These are phyloP conservation scores for Diaporthe citrichinensis DNA, from an alignment of 2,329 filamentous ascomycete genomes.

Conservation along the genomic window DNA sequence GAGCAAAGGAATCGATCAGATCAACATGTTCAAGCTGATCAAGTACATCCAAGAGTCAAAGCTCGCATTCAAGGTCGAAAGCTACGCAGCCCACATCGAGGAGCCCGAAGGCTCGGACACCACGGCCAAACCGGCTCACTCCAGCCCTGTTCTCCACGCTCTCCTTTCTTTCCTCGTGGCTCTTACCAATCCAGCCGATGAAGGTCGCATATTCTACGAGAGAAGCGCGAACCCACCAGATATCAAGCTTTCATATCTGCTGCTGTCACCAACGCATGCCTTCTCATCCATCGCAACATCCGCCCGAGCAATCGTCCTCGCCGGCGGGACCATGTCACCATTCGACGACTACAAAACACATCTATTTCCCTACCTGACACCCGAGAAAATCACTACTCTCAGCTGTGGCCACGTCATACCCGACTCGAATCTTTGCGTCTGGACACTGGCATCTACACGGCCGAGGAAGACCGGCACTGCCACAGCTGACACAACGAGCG, in stretches of 20 bases:
- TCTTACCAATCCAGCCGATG: constrained; percentile 86
- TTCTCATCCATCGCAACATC: constrained; percentile 90
- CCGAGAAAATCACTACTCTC: constrained; percentile 78
- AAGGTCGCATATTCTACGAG: constrained; percentile 76
- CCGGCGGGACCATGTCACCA: constrained; percentile 97
- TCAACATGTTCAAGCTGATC: constrained; percentile 92
- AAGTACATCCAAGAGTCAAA: constrained; percentile 93
- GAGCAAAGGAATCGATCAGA: constrained; percentile 91
- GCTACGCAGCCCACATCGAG: constrained; percentile 79
- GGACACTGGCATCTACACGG: constrained; percentile 70
- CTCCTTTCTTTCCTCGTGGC: constrained; percentile 78
- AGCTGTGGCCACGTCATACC: constrained; percentile 98
- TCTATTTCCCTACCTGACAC: constrained; percentile 81
- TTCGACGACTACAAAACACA: constrained; percentile 92
- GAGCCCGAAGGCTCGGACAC: constrained; percentile 55
- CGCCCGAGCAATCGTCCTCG: constrained; percentile 89
- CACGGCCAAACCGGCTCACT: constrained; percentile 70
- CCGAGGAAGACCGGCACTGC: constrained; percentile 46
- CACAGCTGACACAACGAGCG: constrained; percentile 53
- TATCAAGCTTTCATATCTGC: constrained; percentile 82
- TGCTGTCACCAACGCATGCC: constrained; percentile 91
- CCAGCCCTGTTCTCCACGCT: constrained; percentile 67
- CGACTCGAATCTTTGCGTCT: constrained; percentile 82
- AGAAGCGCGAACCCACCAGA: constrained; percentile 57
- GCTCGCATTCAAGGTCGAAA: constrained; percentile 93